phyloP scores from a whole-genome alignment of 345 rosid genomes.

The Ailanthus altissimus region DNA sequence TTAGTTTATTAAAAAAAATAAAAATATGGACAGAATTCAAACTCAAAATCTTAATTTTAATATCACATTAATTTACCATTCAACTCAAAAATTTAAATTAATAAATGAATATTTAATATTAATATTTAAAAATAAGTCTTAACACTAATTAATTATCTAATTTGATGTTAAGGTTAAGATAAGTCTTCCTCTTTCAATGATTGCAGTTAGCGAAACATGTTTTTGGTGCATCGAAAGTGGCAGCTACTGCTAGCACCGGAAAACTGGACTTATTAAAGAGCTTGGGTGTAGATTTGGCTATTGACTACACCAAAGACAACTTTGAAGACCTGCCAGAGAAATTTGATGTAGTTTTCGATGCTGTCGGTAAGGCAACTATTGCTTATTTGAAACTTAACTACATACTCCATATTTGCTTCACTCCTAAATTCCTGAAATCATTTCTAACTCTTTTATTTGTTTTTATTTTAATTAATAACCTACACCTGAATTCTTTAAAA shows the following conservation, averaged over 20 bases:
- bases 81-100: no score
- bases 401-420: not conserved
- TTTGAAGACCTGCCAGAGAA: constrained; percentile 78
- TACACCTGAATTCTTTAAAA: no score
- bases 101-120: no score
- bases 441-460: not conserved
- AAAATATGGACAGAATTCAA: no score
- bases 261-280: constrained; percentile 72
- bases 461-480: no score
- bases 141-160: no score
- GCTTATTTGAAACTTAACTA: not conserved
- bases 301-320: constrained; percentile 86
- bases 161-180: no score
- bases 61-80: no score
- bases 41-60: no score
- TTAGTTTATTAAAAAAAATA: no score
- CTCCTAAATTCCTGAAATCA: not conserved
- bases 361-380: constrained; percentile 56
- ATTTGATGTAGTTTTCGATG: constrained; percentile 78
- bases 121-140: no score
- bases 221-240: constrained; percentile 82
- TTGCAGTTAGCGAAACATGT: constrained; percentile 83
- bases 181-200: not conserved
- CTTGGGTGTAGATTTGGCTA: constrained; percentile 84
- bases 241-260: constrained; percentile 80